A percentile compares a stretch with the other conserved stretches of the same genome.
Evolutionary conservation across 257 asterid species (phyloP).

Genomic region (Scutellaria galericulata): DNA sequence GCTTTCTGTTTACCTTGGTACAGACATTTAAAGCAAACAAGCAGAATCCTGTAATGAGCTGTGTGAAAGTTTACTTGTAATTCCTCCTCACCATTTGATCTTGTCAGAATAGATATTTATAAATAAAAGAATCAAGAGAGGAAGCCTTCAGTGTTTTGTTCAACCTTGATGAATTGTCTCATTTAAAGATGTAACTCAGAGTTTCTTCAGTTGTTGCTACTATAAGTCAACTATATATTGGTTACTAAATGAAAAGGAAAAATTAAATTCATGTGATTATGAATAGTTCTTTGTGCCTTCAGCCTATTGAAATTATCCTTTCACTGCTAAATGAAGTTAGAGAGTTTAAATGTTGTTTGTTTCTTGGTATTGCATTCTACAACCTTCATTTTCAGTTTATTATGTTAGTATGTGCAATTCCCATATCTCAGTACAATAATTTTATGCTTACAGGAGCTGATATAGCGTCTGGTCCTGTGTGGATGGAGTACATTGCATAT

Average conservation of each 20-base stretch:
- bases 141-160: background rate
- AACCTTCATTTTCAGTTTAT: slow-evolving; percentile 7
- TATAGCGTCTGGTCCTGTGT: slow-evolving; percentile 90
- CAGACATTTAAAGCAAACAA: background rate
- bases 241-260: background rate
- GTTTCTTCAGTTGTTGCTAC: background rate
- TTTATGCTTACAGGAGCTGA: slow-evolving; percentile 74
- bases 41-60: slow-evolving; percentile 3
- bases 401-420: background rate
- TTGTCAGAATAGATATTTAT: slow-evolving; percentile 7
- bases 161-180: background rate
- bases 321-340: slow-evolving; percentile 10
- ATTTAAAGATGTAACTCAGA: background rate
- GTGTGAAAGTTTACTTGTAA: background rate
- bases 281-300: slow-evolving; percentile 1
- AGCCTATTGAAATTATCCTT: background rate
- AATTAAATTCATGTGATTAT: background rate
- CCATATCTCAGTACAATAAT: background rate
- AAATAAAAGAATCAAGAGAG: background rate
- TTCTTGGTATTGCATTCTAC: background rate
- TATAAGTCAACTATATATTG: slow-evolving; percentile 2
- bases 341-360: background rate
- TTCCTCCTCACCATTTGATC: background rate
- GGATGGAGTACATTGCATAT: slow-evolving; percentile 93
- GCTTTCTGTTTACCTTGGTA: slow-evolving; percentile 3